Percentiles rank a stretch among this genome's conserved stretches.
Conservation (phyloP, 2,329 filamentous ascomycete genomes). For the Beauveria scarabaeidicola region DNA sequence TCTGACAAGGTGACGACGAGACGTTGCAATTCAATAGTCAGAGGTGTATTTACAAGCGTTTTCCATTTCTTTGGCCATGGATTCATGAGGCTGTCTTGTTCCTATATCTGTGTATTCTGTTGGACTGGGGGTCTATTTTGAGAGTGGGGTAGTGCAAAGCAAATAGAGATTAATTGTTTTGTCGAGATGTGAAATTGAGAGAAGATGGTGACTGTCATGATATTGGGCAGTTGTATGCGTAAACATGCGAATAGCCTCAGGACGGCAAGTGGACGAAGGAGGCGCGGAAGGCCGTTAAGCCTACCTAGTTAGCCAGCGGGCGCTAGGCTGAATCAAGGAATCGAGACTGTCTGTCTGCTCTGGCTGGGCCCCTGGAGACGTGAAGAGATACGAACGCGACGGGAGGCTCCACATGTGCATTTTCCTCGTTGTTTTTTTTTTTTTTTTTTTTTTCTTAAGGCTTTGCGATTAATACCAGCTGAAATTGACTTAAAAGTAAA, state of each 20-base stretch:
- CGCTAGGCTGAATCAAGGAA: neutral
- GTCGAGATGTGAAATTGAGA: too few species aligned
- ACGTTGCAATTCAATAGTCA: neutral
- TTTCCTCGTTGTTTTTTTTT: neutral
- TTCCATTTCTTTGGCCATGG: neutral
- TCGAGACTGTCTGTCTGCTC: neutral
- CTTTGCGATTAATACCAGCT: too few species aligned
- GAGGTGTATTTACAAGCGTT: neutral
- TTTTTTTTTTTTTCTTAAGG: neutral
- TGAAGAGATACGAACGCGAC: conserved; percentile 10
- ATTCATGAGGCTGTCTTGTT: too few species aligned
- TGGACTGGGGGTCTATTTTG: neutral
- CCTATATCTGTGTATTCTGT: too few species aligned
- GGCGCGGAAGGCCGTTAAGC: neutral
- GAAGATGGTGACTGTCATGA: too few species aligned
- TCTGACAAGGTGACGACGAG: neutral
- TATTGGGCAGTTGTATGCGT: neutral
- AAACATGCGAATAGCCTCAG: too few species aligned
- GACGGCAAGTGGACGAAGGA: too few species aligned
- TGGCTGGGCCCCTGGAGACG: neutral
- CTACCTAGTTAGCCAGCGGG: neutral
- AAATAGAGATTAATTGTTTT: too few species aligned
- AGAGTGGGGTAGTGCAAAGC: too few species aligned
- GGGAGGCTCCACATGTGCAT: conserved; percentile 4
- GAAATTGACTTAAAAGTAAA: too few species aligned